A percentile compares a stretch with the other conserved stretches of the same genome.
phyloP scores from a whole-genome alignment of 192 early-diverging fungal genomes.

The Umbelopsis sp. region DNA sequence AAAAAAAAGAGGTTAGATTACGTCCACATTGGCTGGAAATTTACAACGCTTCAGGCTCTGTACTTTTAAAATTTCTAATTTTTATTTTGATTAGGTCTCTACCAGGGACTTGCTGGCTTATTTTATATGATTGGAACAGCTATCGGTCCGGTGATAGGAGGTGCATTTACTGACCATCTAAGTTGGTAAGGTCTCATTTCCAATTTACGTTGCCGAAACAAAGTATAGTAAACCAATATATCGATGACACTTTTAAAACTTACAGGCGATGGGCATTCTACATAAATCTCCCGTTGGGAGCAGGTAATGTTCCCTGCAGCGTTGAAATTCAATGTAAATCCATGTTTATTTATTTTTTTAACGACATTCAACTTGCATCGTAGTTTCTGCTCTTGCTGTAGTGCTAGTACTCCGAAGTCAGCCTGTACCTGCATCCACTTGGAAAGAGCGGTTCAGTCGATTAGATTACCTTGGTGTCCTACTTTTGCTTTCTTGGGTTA shows the following conservation, averaged over 20 bases:
- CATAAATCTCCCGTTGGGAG: constrained; percentile 60
- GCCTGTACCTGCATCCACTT: constrained; percentile 45
- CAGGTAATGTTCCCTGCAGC: constrained; percentile 35
- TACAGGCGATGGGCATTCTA: constrained; percentile 54
- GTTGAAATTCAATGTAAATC: background rate
- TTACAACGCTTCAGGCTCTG: background rate
- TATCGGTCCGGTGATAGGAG: constrained; percentile 60
- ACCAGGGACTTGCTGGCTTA: constrained; percentile 55
- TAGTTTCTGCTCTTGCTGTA: constrained; percentile 37
- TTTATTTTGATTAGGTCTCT: constrained; percentile 44
- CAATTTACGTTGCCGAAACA: too few relatives aligned
- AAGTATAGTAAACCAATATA: too few relatives aligned
- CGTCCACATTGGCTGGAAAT: background rate
- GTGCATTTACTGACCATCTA: constrained; percentile 55
- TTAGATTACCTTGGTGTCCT: constrained; percentile 56
- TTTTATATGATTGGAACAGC: constrained; percentile 52
- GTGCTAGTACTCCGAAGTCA: constrained; percentile 57
- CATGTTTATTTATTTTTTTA: background rate
- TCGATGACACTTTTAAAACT: background rate
- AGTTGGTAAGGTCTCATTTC: constrained; percentile 40
- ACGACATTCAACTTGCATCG: constrained; percentile 23
- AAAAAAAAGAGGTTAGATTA: constrained; percentile 48
- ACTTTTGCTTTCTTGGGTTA: constrained; percentile 50
- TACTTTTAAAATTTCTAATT: background rate
- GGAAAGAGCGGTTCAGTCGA: constrained; percentile 53